Conservation (phyloP, 768 basidiomycete genomes). For the Omphalotus guepiniiformis region DNA sequence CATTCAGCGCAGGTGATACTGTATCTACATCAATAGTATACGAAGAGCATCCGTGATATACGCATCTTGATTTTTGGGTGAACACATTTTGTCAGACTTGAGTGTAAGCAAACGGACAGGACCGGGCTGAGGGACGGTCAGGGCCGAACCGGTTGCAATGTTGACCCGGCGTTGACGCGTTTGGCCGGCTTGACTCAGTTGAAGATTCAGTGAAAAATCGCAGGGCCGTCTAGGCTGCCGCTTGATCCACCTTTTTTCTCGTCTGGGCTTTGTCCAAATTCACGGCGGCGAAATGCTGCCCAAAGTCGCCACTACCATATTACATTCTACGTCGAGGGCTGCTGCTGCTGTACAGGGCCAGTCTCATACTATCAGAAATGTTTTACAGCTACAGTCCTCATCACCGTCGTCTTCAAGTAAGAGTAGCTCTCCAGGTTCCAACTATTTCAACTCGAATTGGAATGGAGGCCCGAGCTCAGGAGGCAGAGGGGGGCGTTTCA, state of each 20-base stretch:
- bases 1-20: background rate
- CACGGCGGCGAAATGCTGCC: slow-evolving; percentile 46
- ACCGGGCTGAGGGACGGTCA: too few relatives aligned
- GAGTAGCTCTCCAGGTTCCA: slow-evolving; percentile 3
- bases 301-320: slow-evolving; percentile 74
- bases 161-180: too few relatives aligned
- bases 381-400: slow-evolving; percentile 61
- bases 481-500: slow-evolving; percentile 70
- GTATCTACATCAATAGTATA: too few relatives aligned
- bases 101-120: too few relatives aligned
- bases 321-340: slow-evolving; percentile 73
- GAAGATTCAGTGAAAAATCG: too few relatives aligned
- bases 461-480: slow-evolving; percentile 41
- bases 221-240: too few relatives aligned
- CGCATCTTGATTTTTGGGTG: too few relatives aligned
- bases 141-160: too few relatives aligned
- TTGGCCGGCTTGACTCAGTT: too few relatives aligned
- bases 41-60: too few relatives aligned
- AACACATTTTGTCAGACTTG: too few relatives aligned
- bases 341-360: slow-evolving; percentile 75
- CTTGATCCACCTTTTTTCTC: background rate
- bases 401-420: slow-evolving; percentile 37
- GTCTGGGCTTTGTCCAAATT: background rate
- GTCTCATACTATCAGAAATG: slow-evolving; percentile 68
- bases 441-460: slow-evolving; percentile 6